Evolutionary conservation across 2,329 filamentous ascomycete genomes (phyloP).

Genomic region (Scedosporium boydii): DNA sequence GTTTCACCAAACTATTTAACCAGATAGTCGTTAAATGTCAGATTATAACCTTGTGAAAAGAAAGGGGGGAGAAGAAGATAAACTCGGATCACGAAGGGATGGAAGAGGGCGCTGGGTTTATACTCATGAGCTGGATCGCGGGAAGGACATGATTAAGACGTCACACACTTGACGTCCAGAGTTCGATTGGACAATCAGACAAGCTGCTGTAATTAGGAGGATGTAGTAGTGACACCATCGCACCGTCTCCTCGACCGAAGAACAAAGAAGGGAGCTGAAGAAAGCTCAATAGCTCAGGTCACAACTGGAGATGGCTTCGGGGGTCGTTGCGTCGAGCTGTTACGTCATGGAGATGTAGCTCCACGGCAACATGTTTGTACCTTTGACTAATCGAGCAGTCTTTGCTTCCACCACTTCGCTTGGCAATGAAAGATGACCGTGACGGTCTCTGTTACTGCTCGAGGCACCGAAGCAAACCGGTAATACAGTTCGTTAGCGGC

Average conservation of each 20-base stretch:
- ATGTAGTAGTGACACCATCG: neutral
- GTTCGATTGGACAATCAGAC: neutral
- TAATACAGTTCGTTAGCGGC: too few relatives aligned
- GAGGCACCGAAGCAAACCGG: too few relatives aligned
- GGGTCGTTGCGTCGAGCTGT: neutral
- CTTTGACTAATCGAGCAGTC: too few relatives aligned
- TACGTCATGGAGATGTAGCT: neutral
- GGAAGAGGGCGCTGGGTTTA: neutral
- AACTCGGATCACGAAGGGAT: neutral
- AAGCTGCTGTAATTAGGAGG: neutral
- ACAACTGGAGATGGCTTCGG: neutral
- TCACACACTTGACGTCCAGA: neutral
- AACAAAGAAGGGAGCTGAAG: neutral
- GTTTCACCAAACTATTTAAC: neutral
- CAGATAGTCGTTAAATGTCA: neutral
- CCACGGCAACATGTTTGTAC: neutral
- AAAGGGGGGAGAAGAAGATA: conserved; percentile 3
- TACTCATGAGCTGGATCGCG: neutral
- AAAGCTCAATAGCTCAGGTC: neutral
- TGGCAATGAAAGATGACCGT: too few relatives aligned
- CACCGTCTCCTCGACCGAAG: neutral
- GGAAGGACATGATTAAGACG: neutral
- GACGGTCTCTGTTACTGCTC: too few relatives aligned
- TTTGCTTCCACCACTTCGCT: too few relatives aligned
- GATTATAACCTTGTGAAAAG: neutral